Base-by-base conservation (phyloP, 805 yeast genomes). In the Hagleromyces aurorensis region DNA sequence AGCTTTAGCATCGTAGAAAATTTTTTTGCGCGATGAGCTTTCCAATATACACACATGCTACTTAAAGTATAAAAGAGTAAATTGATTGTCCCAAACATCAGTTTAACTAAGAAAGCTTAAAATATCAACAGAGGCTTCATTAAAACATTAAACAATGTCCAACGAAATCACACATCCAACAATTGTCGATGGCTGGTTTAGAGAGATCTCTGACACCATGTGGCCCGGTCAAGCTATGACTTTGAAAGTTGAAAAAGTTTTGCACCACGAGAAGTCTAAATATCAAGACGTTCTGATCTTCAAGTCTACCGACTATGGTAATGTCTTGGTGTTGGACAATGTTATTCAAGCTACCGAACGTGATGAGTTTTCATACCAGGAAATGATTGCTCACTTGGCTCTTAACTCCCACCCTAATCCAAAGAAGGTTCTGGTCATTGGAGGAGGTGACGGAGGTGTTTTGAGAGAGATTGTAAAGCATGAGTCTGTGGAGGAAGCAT, bases 211-310 rank as follows among this genome's bases (percentile, higher is more conserved):
- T 44, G 84, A 87, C 60, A 83, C 94, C 55, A 81, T 85, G 84
- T 89, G 96, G 94, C 97, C 98, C 17, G 98, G 98, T 43, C 95
- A 87, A 70, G 97, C 96, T 46, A 78, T 91, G 91, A 73, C 86
- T 30, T 69, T 89, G 46, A 72, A 77, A 42, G 97, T 89, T 35
- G 85, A 89, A 45, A 76, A 86, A 60, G 72, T 89, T 30, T 69
- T 89, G 43, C 86, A 82, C 62, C 80, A 72, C 39, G 94, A 80
- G 58, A 71, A 78, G 60, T 83, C 96, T 37, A 72, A 78, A 60
- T 89, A 81, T 62, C 98, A 89, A 67, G 97, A 89, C 53, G 87
- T 89, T 12, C 67, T 89, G 35, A 91, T 91, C 31, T 91, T 89
- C 67, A 83, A 87, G 64, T 80, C 94, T 29, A 77, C 94, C 34